These are phyloP conservation scores for Berkeleyomyces basicola DNA, from an alignment of 2,329 filamentous ascomycete species.

Conservation along the genomic window DNA sequence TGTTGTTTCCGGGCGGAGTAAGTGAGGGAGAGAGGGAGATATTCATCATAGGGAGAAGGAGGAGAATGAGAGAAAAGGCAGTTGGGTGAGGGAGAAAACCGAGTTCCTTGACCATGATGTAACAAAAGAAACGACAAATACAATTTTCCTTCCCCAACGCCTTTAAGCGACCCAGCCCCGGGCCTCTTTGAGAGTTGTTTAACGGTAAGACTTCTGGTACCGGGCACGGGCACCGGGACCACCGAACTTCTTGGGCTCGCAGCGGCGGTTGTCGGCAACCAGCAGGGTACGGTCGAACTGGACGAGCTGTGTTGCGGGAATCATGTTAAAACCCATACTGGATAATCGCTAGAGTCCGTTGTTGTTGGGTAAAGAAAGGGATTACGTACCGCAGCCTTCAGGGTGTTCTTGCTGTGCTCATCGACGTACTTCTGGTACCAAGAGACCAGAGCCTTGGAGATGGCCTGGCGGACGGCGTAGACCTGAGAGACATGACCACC, in stretches of 20 bases:
- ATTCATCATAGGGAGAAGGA: conserved; percentile 5
- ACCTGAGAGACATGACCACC: conserved; percentile 96
- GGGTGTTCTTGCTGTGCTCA: conserved; percentile 99
- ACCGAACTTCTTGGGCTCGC: conserved; percentile 97
- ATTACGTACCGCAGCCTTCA: conserved; percentile 25
- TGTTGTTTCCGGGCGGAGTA: conserved; percentile 1
- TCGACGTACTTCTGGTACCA: conserved; percentile 99
- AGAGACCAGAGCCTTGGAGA: conserved; percentile 60
- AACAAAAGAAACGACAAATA: conserved; percentile 15
- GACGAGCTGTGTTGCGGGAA: conserved; percentile 37
- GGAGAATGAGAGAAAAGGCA: conserved; percentile 13
- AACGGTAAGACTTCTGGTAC: conserved; percentile 99
- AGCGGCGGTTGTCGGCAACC: conserved; percentile 96
- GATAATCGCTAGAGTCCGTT: background rate
- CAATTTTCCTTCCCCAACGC: conserved; percentile 15
- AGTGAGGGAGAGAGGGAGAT: conserved; percentile 5
- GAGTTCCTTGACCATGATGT: conserved; percentile 15
- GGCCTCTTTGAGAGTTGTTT: conserved; percentile 27
- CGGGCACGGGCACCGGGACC: conserved; percentile 87
- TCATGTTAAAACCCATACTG: conserved; percentile 53
- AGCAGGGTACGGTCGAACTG: conserved; percentile 94
- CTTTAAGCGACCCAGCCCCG: conserved; percentile 14
- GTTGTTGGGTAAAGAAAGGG: background rate
- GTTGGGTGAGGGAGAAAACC: conserved; percentile 14
- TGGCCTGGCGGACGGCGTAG: conserved; percentile 97